Evolutionary conservation across 176 grass and related monocot species (phyloP).

Genomic region (Eremochloa ophiuroides): DNA sequence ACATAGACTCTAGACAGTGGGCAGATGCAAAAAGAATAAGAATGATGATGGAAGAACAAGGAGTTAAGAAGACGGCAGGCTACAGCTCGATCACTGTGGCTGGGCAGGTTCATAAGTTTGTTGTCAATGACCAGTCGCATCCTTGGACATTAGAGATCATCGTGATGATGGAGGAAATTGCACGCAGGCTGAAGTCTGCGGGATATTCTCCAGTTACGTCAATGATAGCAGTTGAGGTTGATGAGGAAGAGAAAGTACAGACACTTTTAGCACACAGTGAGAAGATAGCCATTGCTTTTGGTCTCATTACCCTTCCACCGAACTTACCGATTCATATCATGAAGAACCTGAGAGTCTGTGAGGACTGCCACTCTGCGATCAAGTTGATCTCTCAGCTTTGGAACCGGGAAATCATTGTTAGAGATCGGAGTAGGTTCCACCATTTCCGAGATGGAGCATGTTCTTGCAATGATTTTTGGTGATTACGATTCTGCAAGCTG

Average conservation of each 20-base stretch:
- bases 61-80: constrained; percentile 64
- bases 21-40: constrained; percentile 55
- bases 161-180: constrained; percentile 52
- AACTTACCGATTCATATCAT: constrained; percentile 57
- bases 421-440: constrained; percentile 78
- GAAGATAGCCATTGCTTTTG: constrained; percentile 71
- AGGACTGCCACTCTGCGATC: constrained; percentile 77
- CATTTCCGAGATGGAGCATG: constrained; percentile 58
- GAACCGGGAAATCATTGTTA: constrained; percentile 60
- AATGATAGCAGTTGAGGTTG: constrained; percentile 55
- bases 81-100: constrained; percentile 71
- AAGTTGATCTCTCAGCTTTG: constrained; percentile 68
- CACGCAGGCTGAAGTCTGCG: constrained; percentile 30
- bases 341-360: constrained; percentile 72
- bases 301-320: constrained; percentile 51
- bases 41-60: constrained; percentile 59
- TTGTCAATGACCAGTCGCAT: constrained; percentile 53
- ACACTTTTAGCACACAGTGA: constrained; percentile 65
- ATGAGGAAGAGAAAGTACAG: constrained; percentile 65
- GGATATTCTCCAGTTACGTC: constrained; percentile 40
- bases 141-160: constrained; percentile 43
- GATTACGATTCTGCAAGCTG: constrained; percentile 2
- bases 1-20: constrained; percentile 48
- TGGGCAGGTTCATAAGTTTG: constrained; percentile 65
- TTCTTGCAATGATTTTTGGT: constrained; percentile 89